Percentiles rank a stretch among this genome's conserved stretches.
phyloP scores from a whole-genome alignment of 78 protist genomes.

The Planoprotostelium fungivorum region DNA sequence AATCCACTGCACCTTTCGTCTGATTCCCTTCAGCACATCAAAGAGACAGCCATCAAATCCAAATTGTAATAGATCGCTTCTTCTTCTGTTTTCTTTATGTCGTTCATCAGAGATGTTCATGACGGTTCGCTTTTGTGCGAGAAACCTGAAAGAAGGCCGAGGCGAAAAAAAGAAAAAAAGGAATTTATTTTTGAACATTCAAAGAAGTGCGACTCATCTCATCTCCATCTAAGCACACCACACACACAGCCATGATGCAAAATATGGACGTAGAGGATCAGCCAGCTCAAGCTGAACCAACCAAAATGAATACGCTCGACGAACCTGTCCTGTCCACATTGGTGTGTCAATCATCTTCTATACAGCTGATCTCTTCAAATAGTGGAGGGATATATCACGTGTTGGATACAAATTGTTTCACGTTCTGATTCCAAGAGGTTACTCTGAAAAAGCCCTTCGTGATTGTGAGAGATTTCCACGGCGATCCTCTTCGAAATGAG shows the following conservation, averaged over 20 bases:
- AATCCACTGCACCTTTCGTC: no score
- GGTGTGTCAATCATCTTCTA: conserved; percentile 7
- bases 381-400: conserved; percentile 56
- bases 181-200: no score
- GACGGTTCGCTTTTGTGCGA: no score
- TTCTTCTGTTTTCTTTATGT: no score
- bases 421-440: conserved; percentile 72
- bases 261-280: neutral
- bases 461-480: conserved; percentile 51
- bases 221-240: no score
- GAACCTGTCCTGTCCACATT: conserved; percentile 74
- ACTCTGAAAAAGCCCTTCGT: conserved; percentile 33
- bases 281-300: neutral
- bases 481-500: neutral
- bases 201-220: no score
- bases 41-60: no score
- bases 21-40: no score
- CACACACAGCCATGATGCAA: conserved; percentile 10
- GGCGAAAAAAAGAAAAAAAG: no score
- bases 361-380: neutral
- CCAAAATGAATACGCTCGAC: conserved; percentile 55
- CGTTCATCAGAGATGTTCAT: no score
- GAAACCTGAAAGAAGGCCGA: no score
- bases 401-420: conserved; percentile 68
- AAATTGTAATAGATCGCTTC: no score